Evolutionary conservation across 192 early-diverging fungal species (phyloP).

Genomic region (Helicostylum pulchrum): DNA sequence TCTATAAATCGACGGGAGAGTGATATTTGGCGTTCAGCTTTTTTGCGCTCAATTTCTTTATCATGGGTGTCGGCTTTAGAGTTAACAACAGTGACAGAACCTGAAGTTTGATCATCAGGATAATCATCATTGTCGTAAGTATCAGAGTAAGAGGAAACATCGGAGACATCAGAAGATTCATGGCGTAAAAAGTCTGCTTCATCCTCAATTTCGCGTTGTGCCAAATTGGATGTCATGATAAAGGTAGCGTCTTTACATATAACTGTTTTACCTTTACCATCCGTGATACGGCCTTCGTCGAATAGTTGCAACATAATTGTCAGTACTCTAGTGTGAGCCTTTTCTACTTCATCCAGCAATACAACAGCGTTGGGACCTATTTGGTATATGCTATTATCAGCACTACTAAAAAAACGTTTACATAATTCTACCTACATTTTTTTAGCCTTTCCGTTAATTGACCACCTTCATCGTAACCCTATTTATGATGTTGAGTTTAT

Average conservation of each 20-base stretch:
- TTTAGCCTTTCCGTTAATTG: conserved; percentile 45
- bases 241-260: conserved; percentile 46
- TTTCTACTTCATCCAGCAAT: conserved; percentile 45
- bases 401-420: neutral
- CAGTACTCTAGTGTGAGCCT: conserved; percentile 42
- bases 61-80: neutral
- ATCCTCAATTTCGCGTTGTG: conserved; percentile 45
- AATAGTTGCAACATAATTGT: conserved; percentile 45
- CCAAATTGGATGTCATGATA: conserved; percentile 46
- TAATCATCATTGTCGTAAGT: too few relatives aligned
- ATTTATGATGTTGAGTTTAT: neutral
- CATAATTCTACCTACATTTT: conserved; percentile 25
- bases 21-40: conserved; percentile 25
- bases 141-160: conserved; percentile 22
- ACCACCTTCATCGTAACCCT: conserved; percentile 45
- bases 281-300: conserved; percentile 44
- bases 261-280: conserved; percentile 45
- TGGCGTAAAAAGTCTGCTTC: conserved; percentile 41
- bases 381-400: neutral
- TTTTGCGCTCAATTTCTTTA: conserved; percentile 6
- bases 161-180: neutral
- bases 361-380: conserved; percentile 42
- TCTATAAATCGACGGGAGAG: conserved; percentile 41
- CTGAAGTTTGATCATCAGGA: conserved; percentile 12
- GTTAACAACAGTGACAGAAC: neutral